These are phyloP conservation scores for Suillus hirtellus DNA, from an alignment of 768 basidiomycete species.

Conservation along the genomic window DNA sequence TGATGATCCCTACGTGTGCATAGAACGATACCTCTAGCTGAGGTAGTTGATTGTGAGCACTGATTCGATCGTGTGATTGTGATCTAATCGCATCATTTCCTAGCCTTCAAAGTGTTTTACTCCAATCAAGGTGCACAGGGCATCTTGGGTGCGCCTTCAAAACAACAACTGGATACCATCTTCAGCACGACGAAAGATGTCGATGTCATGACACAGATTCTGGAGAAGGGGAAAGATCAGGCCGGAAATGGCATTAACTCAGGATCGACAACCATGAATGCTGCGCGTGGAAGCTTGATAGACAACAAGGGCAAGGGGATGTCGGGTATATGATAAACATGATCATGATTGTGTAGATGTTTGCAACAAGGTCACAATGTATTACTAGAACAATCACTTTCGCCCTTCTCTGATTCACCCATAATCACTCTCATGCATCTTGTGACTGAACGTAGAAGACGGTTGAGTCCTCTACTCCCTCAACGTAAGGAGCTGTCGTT, in stretches of 20 bases:
- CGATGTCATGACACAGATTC: conserved; percentile 59
- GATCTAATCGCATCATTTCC: not conserved
- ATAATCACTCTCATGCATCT: too few species aligned
- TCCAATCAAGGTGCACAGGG: conserved; percentile 79
- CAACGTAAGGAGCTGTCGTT: not conserved
- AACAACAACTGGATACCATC: conserved; percentile 76
- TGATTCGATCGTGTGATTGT: not conserved
- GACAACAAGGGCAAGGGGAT: conserved; percentile 43
- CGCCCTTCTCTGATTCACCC: too few species aligned
- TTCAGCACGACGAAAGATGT: conserved; percentile 68
- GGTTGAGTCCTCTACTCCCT: conserved; percentile 11
- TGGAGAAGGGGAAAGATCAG: conserved; percentile 66
- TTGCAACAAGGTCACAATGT: conserved; percentile 15
- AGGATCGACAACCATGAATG: conserved; percentile 15
- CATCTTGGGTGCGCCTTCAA: conserved; percentile 70
- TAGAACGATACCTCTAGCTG: conserved; percentile 69
- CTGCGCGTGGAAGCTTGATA: conserved; percentile 36
- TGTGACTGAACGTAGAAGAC: not conserved
- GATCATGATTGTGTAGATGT: not conserved
- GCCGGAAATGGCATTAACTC: conserved; percentile 46
- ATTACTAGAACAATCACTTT: conserved; percentile 16
- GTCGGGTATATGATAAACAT: conserved; percentile 32
- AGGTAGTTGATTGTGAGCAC: conserved; percentile 78
- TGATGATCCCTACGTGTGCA: conserved; percentile 14
- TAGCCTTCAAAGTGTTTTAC: conserved; percentile 73